phyloP scores from a whole-genome alignment of 352 stramenopile species.

The Phytopythium cucurbitacearum region DNA sequence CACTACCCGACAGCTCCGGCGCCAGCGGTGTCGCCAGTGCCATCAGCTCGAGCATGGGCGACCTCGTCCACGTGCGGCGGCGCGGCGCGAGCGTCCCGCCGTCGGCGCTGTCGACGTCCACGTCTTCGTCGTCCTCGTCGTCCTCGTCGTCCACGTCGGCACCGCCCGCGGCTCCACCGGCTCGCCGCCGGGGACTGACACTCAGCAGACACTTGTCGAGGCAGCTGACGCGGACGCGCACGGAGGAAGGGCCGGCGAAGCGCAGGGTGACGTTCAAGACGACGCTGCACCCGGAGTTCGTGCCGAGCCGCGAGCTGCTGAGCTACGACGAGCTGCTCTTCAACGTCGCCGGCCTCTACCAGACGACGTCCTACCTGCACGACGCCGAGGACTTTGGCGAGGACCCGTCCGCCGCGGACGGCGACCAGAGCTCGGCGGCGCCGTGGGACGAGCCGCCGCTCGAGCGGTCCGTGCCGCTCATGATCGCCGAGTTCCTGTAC shows the following conservation, averaged over 20 bases:
- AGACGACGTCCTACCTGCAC: slow-evolving; percentile 51
- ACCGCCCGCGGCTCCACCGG: slow-evolving; percentile 3
- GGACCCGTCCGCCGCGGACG: neutral
- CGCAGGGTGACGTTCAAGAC: slow-evolving; percentile 53
- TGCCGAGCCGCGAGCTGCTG: slow-evolving; percentile 23
- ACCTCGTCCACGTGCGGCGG: slow-evolving; percentile 7
- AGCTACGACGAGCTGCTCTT: slow-evolving; percentile 66
- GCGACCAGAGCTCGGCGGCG: slow-evolving; percentile 5
- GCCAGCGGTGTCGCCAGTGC: too few relatives aligned
- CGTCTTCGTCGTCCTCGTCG: slow-evolving; percentile 1
- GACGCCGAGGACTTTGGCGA: slow-evolving; percentile 32
- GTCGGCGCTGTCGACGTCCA: neutral
- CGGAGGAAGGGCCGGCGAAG: slow-evolving; percentile 4
- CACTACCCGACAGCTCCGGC: slow-evolving; percentile 6
- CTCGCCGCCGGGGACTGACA: slow-evolving; percentile 3
- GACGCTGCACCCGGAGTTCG: slow-evolving; percentile 31
- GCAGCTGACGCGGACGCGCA: neutral
- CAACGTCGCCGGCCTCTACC: slow-evolving; percentile 46
- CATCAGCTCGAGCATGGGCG: neutral
- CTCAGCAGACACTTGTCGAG: slow-evolving; percentile 5
- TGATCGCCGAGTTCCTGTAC: slow-evolving; percentile 81
- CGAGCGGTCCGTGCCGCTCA: slow-evolving; percentile 65
- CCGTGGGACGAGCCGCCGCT: slow-evolving; percentile 28
- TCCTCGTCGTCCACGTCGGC: neutral
- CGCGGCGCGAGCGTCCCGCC: slow-evolving; percentile 14